Percentiles rank a stretch among this genome's conserved stretches.
These are phyloP conservation scores for Rhizodiscina lignyota DNA, from an alignment of 495 filamentous ascomycete genomes.

Conservation along the genomic window DNA sequence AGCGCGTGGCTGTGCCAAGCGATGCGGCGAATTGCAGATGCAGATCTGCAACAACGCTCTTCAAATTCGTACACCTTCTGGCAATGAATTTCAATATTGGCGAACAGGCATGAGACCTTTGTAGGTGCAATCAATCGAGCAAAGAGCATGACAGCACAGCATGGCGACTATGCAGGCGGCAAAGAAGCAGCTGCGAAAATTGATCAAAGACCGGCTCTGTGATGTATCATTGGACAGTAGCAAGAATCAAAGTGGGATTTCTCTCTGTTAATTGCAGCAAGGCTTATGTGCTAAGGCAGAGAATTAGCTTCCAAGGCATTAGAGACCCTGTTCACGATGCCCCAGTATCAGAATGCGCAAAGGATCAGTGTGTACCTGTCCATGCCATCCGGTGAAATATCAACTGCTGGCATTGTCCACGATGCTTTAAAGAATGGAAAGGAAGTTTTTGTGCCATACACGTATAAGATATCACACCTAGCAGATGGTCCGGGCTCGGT, in stretches of 20 bases:
- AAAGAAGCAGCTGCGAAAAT: conserved; percentile 56
- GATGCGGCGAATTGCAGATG: too few species aligned
- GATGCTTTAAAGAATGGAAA: conserved; percentile 67
- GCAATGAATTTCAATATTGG: too few species aligned
- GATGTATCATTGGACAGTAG: conserved; percentile 39
- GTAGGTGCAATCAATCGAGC: too few species aligned
- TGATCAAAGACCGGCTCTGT: conserved; percentile 47
- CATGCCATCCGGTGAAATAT: conserved; percentile 74
- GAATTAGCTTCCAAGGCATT: too few species aligned
- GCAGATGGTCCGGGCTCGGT: conserved; percentile 30
- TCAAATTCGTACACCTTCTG: too few species aligned
- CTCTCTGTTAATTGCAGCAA: too few species aligned
- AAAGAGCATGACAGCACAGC: too few species aligned
- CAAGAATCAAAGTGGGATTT: conserved; percentile 44
- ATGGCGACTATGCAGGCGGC: conserved; percentile 40
- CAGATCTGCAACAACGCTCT: too few species aligned
- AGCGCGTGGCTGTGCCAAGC: too few species aligned
- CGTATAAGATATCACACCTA: conserved; percentile 39
- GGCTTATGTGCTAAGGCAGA: too few species aligned
- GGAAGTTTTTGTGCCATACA: conserved; percentile 79
- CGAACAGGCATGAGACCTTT: too few species aligned
- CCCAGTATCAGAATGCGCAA: conserved; percentile 52
- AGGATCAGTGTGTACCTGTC: conserved; percentile 78
- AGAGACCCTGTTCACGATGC: conserved; percentile 33
- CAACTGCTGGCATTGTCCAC: conserved; percentile 61